Percentiles rank a stretch among this genome's conserved stretches.
Evolutionary conservation across 257 asterid genomes (phyloP).

Genomic region (Solanum sejunctum): DNA sequence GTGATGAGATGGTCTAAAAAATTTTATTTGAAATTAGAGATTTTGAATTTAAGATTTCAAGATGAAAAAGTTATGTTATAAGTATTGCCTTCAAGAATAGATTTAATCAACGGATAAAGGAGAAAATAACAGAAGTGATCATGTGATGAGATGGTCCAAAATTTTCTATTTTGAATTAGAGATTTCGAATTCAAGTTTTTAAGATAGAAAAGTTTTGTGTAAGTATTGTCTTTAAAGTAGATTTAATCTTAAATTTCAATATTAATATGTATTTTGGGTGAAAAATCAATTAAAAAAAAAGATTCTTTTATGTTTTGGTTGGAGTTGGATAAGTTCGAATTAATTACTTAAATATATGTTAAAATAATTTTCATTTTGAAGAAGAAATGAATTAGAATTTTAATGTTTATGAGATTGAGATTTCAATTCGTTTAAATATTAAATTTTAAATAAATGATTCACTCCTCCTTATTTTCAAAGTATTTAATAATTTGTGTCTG

Average conservation of each 20-base stretch:
- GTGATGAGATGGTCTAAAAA: background rate
- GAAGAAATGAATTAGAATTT: background rate
- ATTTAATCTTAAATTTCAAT: background rate
- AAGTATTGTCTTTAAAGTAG: background rate
- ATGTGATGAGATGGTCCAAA: no score
- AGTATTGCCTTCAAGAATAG: background rate
- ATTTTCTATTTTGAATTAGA: no score
- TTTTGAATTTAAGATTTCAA: background rate
- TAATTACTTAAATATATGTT: background rate
- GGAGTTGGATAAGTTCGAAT: background rate
- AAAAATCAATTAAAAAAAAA: no score
- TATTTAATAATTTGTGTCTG: background rate
- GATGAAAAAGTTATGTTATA: background rate
- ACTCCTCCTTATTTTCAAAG: background rate
- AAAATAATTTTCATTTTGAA: background rate
- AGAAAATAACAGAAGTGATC: no score
- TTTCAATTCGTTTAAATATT: background rate
- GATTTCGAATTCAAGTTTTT: background rate
- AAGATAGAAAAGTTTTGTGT: accelerated
- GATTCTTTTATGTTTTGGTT: background rate
- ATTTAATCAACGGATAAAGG: background rate
- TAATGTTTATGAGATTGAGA: background rate
- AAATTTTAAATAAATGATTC: background rate
- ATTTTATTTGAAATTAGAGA: background rate
- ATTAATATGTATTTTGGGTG: background rate